These are phyloP conservation scores for Russula lepida DNA, from an alignment of 768 basidiomycete species.

Conservation along the genomic window DNA sequence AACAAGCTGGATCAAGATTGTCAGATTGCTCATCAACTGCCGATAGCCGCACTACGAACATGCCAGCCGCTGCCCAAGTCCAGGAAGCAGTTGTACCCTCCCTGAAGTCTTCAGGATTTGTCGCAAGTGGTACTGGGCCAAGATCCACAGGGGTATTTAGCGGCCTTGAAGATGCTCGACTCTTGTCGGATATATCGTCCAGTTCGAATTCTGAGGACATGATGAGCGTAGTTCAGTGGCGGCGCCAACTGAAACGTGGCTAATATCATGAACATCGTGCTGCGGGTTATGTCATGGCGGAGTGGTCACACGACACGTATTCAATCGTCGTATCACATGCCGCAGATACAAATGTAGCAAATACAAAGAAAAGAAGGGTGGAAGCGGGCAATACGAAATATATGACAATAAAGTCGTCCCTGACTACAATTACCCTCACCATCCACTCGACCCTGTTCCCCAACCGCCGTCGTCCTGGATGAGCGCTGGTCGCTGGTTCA, in stretches of 20 bases:
- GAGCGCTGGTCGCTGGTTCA: slow-evolving; percentile 61
- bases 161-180: background rate
- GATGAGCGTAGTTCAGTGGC: background rate
- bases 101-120: background rate
- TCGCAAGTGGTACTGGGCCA: background rate
- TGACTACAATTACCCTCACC: slow-evolving; percentile 19
- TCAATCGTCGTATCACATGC: slow-evolving; percentile 2
- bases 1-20: slow-evolving; percentile 19
- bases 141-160: background rate
- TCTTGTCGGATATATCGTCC: slow-evolving; percentile 29
- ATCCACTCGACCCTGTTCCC: slow-evolving; percentile 29
- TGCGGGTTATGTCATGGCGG: background rate
- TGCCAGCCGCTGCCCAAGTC: slow-evolving; percentile 16
- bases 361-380: background rate
- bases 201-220: slow-evolving; percentile 30
- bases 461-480: slow-evolving; percentile 43
- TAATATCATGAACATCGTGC: background rate
- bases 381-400: slow-evolving; percentile 9
- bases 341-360: background rate
- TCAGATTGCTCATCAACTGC: background rate
- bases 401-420: slow-evolving; percentile 18
- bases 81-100: slow-evolving; percentile 13
- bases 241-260: background rate
- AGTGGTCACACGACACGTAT: slow-evolving; percentile 9
- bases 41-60: slow-evolving; percentile 17